These are phyloP conservation scores for Cutaneotrichosporon dermatis DNA, from an alignment of 1,284 basidiomycete species.

Conservation along the genomic window DNA sequence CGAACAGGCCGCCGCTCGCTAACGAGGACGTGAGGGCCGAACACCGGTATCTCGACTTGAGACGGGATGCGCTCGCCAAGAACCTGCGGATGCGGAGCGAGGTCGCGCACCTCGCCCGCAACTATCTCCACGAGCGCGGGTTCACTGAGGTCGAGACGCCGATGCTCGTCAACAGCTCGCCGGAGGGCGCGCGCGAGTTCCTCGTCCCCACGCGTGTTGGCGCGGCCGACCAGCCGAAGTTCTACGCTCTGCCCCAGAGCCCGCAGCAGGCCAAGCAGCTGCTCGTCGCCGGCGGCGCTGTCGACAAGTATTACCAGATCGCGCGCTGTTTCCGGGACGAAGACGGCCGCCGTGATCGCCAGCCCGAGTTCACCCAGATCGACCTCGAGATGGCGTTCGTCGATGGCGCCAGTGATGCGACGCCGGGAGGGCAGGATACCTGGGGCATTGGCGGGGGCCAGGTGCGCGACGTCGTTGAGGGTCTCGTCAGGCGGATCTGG, in stretches of 20 bases:
- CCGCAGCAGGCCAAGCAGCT: constrained; percentile 96
- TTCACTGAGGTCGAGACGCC: constrained; percentile 94
- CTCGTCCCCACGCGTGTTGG: constrained; percentile 74
- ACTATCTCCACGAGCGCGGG: constrained; percentile 66
- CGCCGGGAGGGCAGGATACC: constrained; percentile 48
- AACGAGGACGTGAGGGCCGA: constrained; percentile 79
- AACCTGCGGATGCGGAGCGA: constrained; percentile 76
- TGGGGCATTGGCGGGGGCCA: constrained; percentile 83
- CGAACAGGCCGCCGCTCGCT: constrained; percentile 69
- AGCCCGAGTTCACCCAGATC: constrained; percentile 94
- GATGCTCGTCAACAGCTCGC: constrained; percentile 83
- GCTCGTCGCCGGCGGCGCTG: constrained; percentile 81
- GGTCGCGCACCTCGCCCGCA: constrained; percentile 72
- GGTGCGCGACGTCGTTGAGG: constrained; percentile 71
- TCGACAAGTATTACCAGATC: constrained; percentile 87
- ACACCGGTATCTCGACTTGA: constrained; percentile 83
- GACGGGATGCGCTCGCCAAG: constrained; percentile 64
- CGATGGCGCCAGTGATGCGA: constrained; percentile 54
- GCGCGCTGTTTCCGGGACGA: constrained; percentile 94
- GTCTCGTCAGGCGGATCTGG: constrained; percentile 70
- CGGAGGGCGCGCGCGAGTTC: constrained; percentile 91
- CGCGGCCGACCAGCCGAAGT: constrained; percentile 53
- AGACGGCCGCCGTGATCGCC: constrained; percentile 86
- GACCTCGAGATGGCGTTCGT: constrained; percentile 96
- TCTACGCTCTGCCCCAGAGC: constrained; percentile 89